phyloP scores from a whole-genome alignment of 768 basidiomycete species.

The Cyathus striatus region DNA sequence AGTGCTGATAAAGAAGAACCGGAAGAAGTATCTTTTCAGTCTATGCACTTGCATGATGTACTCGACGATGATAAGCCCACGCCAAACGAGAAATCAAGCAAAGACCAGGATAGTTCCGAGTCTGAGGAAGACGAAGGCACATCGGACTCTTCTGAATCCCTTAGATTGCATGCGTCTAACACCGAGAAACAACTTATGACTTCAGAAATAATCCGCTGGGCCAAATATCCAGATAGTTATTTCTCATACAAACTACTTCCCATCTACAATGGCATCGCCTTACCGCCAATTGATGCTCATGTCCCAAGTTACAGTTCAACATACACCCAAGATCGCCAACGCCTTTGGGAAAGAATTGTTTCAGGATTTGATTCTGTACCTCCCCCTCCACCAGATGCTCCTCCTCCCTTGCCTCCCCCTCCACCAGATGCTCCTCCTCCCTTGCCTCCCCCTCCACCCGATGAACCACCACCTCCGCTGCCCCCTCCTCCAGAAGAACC shows the following conservation, averaged over 20 bases:
- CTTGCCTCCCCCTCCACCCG: constrained; percentile 19
- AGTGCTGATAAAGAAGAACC: constrained; percentile 28
- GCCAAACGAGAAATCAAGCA: too few species aligned
- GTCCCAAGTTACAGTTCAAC: constrained; percentile 11
- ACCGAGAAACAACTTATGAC: constrained; percentile 1
- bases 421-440: constrained; percentile 29
- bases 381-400: constrained; percentile 8
- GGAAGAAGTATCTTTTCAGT: constrained; percentile 28
- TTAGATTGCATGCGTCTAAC: neutral
- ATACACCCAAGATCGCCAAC: constrained; percentile 33
- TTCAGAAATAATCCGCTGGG: constrained; percentile 44
- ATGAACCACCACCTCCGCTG: constrained; percentile 6
- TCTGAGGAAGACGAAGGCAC: constrained; percentile 1
- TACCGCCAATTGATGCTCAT: constrained; percentile 22
- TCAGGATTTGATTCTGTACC: constrained; percentile 7
- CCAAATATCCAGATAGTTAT: constrained; percentile 50
- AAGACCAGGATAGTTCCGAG: neutral
- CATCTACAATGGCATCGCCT: constrained; percentile 35
- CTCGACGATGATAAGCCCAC: neutral
- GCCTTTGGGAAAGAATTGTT: constrained; percentile 35
- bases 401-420: constrained; percentile 16
- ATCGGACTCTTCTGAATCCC: neutral
- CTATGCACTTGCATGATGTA: constrained; percentile 4
- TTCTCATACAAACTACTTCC: constrained; percentile 57
- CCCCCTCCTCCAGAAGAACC: constrained; percentile 6